Conservation (phyloP, 2,329 filamentous ascomycete genomes). For the Penicillium oxalicum region DNA sequence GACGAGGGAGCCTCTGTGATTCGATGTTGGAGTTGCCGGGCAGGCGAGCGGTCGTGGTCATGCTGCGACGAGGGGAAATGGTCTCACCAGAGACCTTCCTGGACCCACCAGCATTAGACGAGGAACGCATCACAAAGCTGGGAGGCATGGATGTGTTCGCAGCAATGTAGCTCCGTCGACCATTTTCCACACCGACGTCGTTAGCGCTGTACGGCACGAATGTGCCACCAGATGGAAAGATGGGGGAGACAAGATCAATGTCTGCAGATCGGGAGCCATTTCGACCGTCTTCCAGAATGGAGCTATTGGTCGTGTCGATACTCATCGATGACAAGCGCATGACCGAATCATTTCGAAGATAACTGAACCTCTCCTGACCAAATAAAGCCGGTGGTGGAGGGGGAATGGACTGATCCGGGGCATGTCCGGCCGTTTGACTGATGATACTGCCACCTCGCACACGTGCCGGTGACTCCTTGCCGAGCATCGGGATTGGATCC, state of each 20-base stretch:
- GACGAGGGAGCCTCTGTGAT: conserved; percentile 21
- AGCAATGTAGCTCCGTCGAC: conserved; percentile 25
- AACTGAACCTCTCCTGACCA: conserved; percentile 27
- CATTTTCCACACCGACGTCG: conserved; percentile 30
- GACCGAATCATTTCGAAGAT: conserved; percentile 31
- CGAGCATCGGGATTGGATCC: conserved; percentile 19
- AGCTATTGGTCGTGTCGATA: conserved; percentile 35
- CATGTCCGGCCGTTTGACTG: conserved; percentile 28
- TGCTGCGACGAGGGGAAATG: conserved; percentile 29
- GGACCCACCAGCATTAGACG: conserved; percentile 19
- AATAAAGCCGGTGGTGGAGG: conserved; percentile 28
- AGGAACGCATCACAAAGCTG: conserved; percentile 25
- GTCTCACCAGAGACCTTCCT: conserved; percentile 19
- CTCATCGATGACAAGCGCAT: conserved; percentile 33
- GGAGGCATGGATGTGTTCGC: conserved; percentile 21
- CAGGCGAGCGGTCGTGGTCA: conserved; percentile 28
- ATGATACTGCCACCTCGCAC: conserved; percentile 30
- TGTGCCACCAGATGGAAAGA: conserved; percentile 29
- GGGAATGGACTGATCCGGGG: conserved; percentile 34
- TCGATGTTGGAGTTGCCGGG: conserved; percentile 22
- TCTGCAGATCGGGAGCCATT: conserved; percentile 25
- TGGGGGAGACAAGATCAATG: conserved; percentile 26
- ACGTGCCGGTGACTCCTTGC: conserved; percentile 20
- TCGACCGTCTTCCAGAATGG: conserved; percentile 31
- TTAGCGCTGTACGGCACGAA: conserved; percentile 35